These are phyloP conservation scores for Mikania micrantha DNA, from an alignment of 129 eudicot species.

Conservation along the genomic window DNA sequence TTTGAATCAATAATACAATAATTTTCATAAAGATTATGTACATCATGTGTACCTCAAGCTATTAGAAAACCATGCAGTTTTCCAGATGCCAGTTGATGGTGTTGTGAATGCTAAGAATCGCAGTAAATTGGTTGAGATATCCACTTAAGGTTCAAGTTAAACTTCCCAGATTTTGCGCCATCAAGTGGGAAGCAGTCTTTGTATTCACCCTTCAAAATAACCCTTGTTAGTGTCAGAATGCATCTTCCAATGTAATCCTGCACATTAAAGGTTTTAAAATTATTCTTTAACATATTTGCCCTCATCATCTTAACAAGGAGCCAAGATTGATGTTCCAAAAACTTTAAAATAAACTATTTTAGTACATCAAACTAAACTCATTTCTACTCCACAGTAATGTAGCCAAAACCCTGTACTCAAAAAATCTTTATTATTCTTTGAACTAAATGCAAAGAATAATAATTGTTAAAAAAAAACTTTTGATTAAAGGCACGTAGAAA, in stretches of 20 bases:
- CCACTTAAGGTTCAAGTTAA: conserved; percentile 80
- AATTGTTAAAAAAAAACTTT: too few relatives aligned
- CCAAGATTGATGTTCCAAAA: too few relatives aligned
- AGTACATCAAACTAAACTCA: too few relatives aligned
- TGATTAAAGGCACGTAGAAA: too few relatives aligned
- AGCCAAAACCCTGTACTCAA: too few relatives aligned
- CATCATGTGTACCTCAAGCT: conserved; percentile 18
- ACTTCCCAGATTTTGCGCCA: conserved; percentile 79
- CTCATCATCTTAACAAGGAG: not conserved
- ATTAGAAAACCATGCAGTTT: not conserved
- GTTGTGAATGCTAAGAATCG: conserved; percentile 31
- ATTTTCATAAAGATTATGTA: conserved; percentile 26
- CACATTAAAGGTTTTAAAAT: not conserved
- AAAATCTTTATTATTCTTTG: too few relatives aligned
- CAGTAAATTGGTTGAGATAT: conserved; percentile 75
- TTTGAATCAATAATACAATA: conserved; percentile 23
- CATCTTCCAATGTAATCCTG: conserved; percentile 97
- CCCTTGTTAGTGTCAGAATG: conserved; percentile 89
- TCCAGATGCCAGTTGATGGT: not conserved
- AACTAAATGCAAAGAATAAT: too few relatives aligned
- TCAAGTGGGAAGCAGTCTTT: conserved; percentile 68
- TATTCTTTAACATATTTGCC: too few relatives aligned
- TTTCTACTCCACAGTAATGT: too few relatives aligned
- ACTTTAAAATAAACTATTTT: too few relatives aligned
- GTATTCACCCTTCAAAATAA: conserved; percentile 80